These are phyloP conservation scores for Parasarocladium wereldwijsianum DNA, from an alignment of 2,329 filamentous ascomycete genomes.

Conservation along the genomic window DNA sequence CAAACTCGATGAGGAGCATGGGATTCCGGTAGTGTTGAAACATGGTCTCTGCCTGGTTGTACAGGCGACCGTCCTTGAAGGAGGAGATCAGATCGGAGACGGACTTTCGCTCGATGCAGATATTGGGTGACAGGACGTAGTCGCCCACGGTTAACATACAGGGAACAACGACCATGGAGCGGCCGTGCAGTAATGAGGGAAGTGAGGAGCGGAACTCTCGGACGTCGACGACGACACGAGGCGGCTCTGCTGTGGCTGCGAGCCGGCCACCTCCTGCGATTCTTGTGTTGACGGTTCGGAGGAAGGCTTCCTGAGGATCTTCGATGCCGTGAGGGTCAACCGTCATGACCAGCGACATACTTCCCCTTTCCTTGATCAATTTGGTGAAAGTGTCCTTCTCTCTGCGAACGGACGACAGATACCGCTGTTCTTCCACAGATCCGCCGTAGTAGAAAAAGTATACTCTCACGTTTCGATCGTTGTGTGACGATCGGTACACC, in stretches of 20 bases:
- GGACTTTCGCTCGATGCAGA: slow-evolving; percentile 91
- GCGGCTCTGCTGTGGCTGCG: slow-evolving; percentile 69
- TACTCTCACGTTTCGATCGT: slow-evolving; percentile 73
- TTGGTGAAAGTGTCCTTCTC: slow-evolving; percentile 96
- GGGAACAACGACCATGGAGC: slow-evolving; percentile 75
- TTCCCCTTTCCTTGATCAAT: slow-evolving; percentile 83
- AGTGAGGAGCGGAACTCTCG: slow-evolving; percentile 91
- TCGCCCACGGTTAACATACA: slow-evolving; percentile 95
- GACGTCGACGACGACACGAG: slow-evolving; percentile 85
- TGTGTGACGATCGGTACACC: slow-evolving; percentile 90
- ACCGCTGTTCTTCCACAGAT: slow-evolving; percentile 90
- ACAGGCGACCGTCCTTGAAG: slow-evolving; percentile 82
- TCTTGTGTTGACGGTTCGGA: slow-evolving; percentile 89
- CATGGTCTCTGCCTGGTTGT: slow-evolving; percentile 88
- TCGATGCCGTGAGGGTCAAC: slow-evolving; percentile 53
- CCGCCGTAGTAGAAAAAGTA: slow-evolving; percentile 96
- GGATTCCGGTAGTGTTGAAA: slow-evolving; percentile 79
- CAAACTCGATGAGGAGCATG: slow-evolving; percentile 93
- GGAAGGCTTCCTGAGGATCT: slow-evolving; percentile 80
- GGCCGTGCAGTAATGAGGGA: slow-evolving; percentile 79
- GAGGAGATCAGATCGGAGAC: slow-evolving; percentile 83
- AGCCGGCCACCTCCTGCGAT: slow-evolving; percentile 88
- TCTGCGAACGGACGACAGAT: slow-evolving; percentile 74
- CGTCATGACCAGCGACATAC: slow-evolving; percentile 80
- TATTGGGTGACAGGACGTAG: slow-evolving; percentile 81